A percentile compares a stretch with the other conserved stretches of the same genome.
These are phyloP conservation scores for Escovopsis sp. DNA, from an alignment of 2,329 filamentous ascomycete genomes.

Conservation along the genomic window DNA sequence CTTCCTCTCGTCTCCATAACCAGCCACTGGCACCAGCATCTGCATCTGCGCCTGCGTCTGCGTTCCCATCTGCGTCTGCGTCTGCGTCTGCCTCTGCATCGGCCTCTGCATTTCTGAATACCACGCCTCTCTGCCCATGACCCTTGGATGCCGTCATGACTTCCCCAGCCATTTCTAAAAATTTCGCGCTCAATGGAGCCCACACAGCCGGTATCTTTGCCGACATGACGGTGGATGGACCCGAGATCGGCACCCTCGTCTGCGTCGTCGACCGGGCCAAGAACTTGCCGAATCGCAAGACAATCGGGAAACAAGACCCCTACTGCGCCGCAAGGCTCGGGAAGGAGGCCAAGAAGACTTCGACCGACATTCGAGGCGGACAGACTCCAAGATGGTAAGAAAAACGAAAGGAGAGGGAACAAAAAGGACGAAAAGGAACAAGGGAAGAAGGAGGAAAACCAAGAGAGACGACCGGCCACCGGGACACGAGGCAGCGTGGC, in stretches of 20 bases:
- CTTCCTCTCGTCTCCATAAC: no score
- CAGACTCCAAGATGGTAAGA: constrained; percentile 87
- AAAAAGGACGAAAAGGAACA: no score
- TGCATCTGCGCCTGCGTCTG: no score
- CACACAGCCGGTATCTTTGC: constrained; percentile 90
- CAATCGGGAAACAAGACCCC: constrained; percentile 95
- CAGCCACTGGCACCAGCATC: no score
- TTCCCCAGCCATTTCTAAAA: constrained; percentile 36
- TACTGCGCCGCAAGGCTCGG: constrained; percentile 89
- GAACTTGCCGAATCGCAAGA: constrained; percentile 91
- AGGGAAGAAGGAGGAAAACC: no score
- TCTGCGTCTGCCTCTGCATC: no score
- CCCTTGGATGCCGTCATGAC: constrained; percentile 33
- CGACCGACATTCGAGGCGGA: constrained; percentile 81
- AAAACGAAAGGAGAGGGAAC: no score
- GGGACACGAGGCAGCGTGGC: no score
- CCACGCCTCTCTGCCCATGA: no score
- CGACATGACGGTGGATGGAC: constrained; percentile 85
- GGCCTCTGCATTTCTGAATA: no score
- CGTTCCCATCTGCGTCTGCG: no score
- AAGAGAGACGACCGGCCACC: no score
- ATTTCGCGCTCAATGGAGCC: constrained; percentile 42
- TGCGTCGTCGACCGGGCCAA: constrained; percentile 87
- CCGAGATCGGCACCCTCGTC: constrained; percentile 83
- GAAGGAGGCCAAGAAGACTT: constrained; percentile 95